Percentiles rank a stretch among this genome's conserved stretches.
These are phyloP conservation scores for Cordyceps tenuipes DNA, from an alignment of 2,329 filamentous ascomycete genomes.

Conservation along the genomic window DNA sequence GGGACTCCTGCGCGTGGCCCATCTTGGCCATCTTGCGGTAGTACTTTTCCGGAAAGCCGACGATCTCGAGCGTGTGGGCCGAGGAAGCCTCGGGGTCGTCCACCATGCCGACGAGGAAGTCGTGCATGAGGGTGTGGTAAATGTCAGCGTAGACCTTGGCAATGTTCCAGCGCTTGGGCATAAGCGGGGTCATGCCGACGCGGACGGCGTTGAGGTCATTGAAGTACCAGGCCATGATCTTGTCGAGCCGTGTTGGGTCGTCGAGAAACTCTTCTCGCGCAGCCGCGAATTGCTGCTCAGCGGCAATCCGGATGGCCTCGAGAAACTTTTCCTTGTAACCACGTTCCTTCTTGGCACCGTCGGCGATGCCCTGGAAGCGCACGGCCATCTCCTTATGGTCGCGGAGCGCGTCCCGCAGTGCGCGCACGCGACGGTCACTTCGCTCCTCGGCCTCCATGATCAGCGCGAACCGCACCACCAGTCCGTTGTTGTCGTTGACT, in stretches of 20 bases:
- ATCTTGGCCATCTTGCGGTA: slow-evolving; percentile 93
- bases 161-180: slow-evolving; percentile 96
- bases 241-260: slow-evolving; percentile 75
- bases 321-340: slow-evolving; percentile 97
- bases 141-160: slow-evolving; percentile 82
- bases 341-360: slow-evolving; percentile 81
- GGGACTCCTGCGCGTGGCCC: slow-evolving; percentile 66
- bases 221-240: slow-evolving; percentile 91
- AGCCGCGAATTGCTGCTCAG: slow-evolving; percentile 64
- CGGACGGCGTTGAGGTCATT: slow-evolving; percentile 95
- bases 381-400: slow-evolving; percentile 93
- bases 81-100: slow-evolving; percentile 80
- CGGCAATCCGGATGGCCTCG: slow-evolving; percentile 65
- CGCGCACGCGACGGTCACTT: slow-evolving; percentile 84
- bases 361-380: slow-evolving; percentile 89
- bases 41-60: slow-evolving; percentile 94
- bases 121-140: slow-evolving; percentile 92
- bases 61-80: slow-evolving; percentile 80
- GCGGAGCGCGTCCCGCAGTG: slow-evolving; percentile 86
- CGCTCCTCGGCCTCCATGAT: slow-evolving; percentile 95
- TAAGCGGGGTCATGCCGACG: slow-evolving; percentile 80
- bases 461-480: slow-evolving; percentile 85
- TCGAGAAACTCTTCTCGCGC: slow-evolving; percentile 69
- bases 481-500: slow-evolving; percentile 73
- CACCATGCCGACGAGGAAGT: slow-evolving; percentile 75